Percentiles rank a stretch among this genome's conserved stretches.
Conservation (phyloP, 768 basidiomycete genomes). For the Dacryopinax spathularia region DNA sequence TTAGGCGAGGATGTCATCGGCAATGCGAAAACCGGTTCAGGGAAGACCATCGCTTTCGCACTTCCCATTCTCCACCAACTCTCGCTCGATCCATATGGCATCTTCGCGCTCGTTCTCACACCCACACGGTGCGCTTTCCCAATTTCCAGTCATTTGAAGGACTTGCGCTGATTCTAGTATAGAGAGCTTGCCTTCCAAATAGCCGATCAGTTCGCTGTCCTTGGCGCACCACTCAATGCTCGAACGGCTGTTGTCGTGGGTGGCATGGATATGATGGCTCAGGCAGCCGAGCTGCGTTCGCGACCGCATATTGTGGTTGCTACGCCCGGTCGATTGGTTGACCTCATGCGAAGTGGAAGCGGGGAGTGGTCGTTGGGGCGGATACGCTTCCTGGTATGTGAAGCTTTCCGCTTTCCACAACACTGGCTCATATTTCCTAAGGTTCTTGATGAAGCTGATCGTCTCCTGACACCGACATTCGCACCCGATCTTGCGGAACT, state of each 20-base stretch:
- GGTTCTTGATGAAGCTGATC: constrained; percentile 95
- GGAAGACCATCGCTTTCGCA: constrained; percentile 96
- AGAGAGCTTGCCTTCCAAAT: constrained; percentile 98
- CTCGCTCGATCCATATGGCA: constrained; percentile 80
- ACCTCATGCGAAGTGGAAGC: constrained; percentile 64
- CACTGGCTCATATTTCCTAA: constrained; percentile 20
- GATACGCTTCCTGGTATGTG: constrained; percentile 67
- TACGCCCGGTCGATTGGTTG: constrained; percentile 88
- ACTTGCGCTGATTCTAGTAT: neutral
- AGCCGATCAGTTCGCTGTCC: constrained; percentile 84
- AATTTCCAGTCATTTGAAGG: neutral
- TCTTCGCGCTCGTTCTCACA: constrained; percentile 84
- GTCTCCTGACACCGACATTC: constrained; percentile 79
- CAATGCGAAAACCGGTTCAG: constrained; percentile 93
- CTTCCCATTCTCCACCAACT: constrained; percentile 85
- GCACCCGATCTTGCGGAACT: constrained; percentile 67
- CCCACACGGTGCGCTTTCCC: constrained; percentile 62
- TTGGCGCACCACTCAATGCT: constrained; percentile 68
- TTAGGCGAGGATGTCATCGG: constrained; percentile 91
- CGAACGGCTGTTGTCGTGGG: constrained; percentile 85
- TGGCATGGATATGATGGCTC: constrained; percentile 96
- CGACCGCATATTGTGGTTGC: constrained; percentile 90
- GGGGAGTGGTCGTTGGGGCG: constrained; percentile 74
- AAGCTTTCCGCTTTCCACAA: neutral
- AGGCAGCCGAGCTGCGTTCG: constrained; percentile 71